Evolutionary conservation across 306 rosid species (phyloP).

Genomic region (Neltuma alba): DNA sequence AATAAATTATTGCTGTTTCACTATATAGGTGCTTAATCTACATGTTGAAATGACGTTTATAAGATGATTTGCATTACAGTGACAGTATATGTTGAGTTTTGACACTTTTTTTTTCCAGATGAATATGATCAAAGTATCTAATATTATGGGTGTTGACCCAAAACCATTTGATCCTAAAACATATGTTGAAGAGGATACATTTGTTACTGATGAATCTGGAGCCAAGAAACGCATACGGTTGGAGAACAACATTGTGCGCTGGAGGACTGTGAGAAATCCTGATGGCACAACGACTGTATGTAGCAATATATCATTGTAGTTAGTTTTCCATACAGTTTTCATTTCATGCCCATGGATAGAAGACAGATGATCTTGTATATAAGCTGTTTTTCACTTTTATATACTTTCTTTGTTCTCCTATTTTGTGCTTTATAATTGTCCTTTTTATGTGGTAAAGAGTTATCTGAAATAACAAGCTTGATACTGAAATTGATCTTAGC

Average conservation of each 20-base stretch:
- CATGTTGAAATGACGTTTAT: not conserved
- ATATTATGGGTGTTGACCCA: constrained; percentile 94
- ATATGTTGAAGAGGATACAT: constrained; percentile 93
- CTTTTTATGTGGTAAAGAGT: not conserved
- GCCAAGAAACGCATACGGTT: constrained; percentile 90
- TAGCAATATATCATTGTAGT: constrained; percentile 36
- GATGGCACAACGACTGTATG: constrained; percentile 80
- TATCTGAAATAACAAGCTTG: constrained; percentile 2
- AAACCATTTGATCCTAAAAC: constrained; percentile 92
- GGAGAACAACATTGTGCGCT: constrained; percentile 95
- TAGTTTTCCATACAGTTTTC: constrained; percentile 21
- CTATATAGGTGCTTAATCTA: constrained; percentile 18
- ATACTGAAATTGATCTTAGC: not conserved
- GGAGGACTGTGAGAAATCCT: constrained; percentile 73
- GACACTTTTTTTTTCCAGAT: constrained; percentile 52
- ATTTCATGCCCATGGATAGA: constrained; percentile 7
- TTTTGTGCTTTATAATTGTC: constrained; percentile 1
- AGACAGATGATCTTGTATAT: constrained; percentile 8
- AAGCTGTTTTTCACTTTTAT: not conserved
- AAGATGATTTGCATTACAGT: constrained; percentile 27
- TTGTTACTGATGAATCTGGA: constrained; percentile 97
- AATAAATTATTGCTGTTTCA: constrained; percentile 2
- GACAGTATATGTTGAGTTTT: constrained; percentile 28
- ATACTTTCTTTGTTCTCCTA: constrained; percentile 20
- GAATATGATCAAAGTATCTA: constrained; percentile 98